phyloP scores from a whole-genome alignment of 371 early-diverging fungal species.

The Mucor saturninus region DNA sequence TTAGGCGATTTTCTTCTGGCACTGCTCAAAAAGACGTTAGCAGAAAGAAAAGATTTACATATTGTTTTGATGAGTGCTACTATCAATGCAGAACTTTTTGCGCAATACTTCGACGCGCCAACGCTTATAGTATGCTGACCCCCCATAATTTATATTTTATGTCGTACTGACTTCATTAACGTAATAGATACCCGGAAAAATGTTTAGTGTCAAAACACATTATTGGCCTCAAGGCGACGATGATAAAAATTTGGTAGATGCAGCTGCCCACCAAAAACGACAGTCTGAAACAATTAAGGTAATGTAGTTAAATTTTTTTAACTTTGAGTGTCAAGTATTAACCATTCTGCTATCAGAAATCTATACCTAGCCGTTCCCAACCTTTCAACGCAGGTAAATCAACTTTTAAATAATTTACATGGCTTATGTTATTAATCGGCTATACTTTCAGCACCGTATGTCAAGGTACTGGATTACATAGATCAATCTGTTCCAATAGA shows the following conservation, averaged over 20 bases:
- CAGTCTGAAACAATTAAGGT: slow-evolving; percentile 43
- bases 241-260: slow-evolving; percentile 62
- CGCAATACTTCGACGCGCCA: slow-evolving; percentile 64
- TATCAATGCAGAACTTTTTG: slow-evolving; percentile 68
- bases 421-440: background rate
- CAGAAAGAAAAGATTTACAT: slow-evolving; percentile 45
- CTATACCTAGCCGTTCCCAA: slow-evolving; percentile 48
- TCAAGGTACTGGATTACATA: slow-evolving; percentile 65
- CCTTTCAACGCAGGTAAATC: slow-evolving; percentile 48
- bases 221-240: slow-evolving; percentile 52
- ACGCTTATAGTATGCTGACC: slow-evolving; percentile 36
- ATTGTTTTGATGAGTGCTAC: slow-evolving; percentile 86
- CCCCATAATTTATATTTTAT: no score
- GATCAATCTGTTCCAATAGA: slow-evolving; percentile 60
- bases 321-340: background rate
- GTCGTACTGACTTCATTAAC: background rate
- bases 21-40: slow-evolving; percentile 54
- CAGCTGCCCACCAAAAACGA: slow-evolving; percentile 51
- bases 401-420: background rate
- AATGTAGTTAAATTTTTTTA: background rate
- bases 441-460: slow-evolving; percentile 53
- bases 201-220: slow-evolving; percentile 56
- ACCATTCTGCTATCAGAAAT: slow-evolving; percentile 25
- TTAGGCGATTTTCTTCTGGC: slow-evolving; percentile 66
- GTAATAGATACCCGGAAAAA: slow-evolving; percentile 52